Evolutionary conservation across 1,139 yeast species (phyloP).

Genomic region (Saccharomyces hybrid): DNA sequence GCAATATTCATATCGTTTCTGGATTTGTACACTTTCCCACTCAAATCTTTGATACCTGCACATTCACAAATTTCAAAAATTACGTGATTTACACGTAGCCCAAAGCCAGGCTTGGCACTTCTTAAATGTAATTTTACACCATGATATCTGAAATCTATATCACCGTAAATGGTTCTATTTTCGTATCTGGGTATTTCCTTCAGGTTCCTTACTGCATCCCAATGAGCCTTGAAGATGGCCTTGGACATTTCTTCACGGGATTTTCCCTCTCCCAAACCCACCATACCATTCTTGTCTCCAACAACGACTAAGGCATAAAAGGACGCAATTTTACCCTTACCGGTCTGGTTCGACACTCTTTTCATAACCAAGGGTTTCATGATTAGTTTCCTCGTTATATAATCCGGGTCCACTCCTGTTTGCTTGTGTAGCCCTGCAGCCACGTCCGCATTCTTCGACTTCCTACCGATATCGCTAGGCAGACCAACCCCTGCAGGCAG

Average conservation of each 20-base stretch:
- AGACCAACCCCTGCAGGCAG: constrained; percentile 36
- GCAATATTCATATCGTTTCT: constrained; percentile 93
- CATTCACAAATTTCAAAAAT: constrained; percentile 89
- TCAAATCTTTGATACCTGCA: constrained; percentile 89
- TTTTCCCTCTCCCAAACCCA: constrained; percentile 94
- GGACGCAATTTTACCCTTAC: constrained; percentile 85
- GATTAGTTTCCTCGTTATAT: constrained; percentile 50
- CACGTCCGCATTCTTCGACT: constrained; percentile 31
- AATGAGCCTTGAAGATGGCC: constrained; percentile 80
- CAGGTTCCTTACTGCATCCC: constrained; percentile 89
- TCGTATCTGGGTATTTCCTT: constrained; percentile 80
- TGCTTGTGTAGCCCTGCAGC: constrained; percentile 57
- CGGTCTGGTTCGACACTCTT: constrained; percentile 85
- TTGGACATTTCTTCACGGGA: constrained; percentile 70
- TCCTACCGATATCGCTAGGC: constrained; percentile 16
- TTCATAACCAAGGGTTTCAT: constrained; percentile 66
- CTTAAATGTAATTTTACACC: constrained; percentile 77
- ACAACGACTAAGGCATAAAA: constrained; percentile 83
- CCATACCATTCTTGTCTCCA: constrained; percentile 89
- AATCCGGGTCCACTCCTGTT: constrained; percentile 67
- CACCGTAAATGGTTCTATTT: constrained; percentile 84
- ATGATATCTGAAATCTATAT: constrained; percentile 74
- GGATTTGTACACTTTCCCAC: constrained; percentile 86
- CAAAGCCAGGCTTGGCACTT: constrained; percentile 91
- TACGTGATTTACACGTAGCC: constrained; percentile 85